Evolutionary conservation across 2,329 filamentous ascomycete genomes (phyloP).

Genomic region (Metarhizium album): DNA sequence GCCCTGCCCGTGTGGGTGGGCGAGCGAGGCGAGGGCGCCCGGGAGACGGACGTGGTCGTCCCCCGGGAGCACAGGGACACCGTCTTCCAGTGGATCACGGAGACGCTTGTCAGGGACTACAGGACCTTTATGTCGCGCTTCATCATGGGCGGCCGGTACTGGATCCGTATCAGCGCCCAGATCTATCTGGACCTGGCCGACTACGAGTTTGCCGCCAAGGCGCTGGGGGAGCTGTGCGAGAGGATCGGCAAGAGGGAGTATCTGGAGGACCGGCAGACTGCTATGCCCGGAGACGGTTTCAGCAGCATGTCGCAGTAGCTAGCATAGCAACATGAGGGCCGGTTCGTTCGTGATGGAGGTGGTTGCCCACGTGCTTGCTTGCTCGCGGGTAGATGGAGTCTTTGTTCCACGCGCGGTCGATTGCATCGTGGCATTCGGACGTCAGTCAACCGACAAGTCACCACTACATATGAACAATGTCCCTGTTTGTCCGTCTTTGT

Average conservation of each 20-base stretch:
- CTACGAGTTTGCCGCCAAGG: constrained; percentile 57
- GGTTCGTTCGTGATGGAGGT: too few relatives aligned
- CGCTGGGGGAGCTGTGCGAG: constrained; percentile 40
- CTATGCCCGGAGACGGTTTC: too few relatives aligned
- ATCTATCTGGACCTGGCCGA: constrained; percentile 73
- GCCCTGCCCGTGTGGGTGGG: constrained; percentile 50
- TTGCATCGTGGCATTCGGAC: too few relatives aligned
- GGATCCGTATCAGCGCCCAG: constrained; percentile 68
- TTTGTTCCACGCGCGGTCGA: too few relatives aligned
- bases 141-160: constrained; percentile 50
- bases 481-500: too few relatives aligned
- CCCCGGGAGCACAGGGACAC: constrained; percentile 19
- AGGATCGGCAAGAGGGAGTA: constrained; percentile 29
- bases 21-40: constrained; percentile 14
- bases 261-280: constrained; percentile 6
- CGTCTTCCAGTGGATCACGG: constrained; percentile 47
- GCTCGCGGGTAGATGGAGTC: too few relatives aligned
- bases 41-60: constrained; percentile 19
- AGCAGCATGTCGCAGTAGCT: too few relatives aligned
- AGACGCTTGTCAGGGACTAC: constrained; percentile 44
- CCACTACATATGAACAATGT: too few relatives aligned
- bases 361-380: too few relatives aligned
- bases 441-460: too few relatives aligned
- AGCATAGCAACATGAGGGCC: too few relatives aligned
- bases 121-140: constrained; percentile 62